These are phyloP conservation scores for Striga hermonthica DNA, from an alignment of 305 asterid species.

Conservation along the genomic window DNA sequence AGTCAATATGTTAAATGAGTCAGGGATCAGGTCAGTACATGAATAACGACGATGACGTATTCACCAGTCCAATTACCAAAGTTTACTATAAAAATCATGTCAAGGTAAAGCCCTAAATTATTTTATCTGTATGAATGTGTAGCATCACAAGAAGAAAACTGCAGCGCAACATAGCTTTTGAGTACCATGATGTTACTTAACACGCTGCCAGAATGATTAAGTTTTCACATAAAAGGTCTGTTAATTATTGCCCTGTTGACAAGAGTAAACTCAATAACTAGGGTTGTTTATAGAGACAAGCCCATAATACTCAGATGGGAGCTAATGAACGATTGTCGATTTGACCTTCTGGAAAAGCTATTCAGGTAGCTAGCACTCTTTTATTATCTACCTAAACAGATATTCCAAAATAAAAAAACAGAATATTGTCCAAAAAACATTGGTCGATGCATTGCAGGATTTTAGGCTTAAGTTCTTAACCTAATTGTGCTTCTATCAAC, in stretches of 20 bases:
- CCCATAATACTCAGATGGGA: constrained; percentile 57
- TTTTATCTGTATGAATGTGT: no score
- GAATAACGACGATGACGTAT: constrained; percentile 40
- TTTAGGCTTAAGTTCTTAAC: no score
- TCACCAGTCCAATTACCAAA: constrained; percentile 31
- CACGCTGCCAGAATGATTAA: no score
- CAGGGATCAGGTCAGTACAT: constrained; percentile 29
- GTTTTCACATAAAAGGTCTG: neutral
- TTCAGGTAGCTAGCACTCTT: no score
- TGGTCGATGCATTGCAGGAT: no score
- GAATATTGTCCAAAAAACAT: no score
- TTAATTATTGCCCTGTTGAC: constrained; percentile 37
- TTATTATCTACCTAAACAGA: no score
- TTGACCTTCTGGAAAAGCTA: constrained; percentile 44
- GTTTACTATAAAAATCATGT: constrained; percentile 40
- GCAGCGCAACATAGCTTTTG: no score
- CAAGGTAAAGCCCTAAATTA: constrained; percentile 12
- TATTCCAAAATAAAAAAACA: no score
- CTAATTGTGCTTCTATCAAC: no score
- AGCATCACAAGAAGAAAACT: no score
- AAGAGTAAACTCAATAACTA: constrained; percentile 43
- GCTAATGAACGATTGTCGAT: constrained; percentile 48
- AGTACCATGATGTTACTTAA: no score
- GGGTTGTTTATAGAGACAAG: constrained; percentile 49
- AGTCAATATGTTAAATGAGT: constrained; percentile 44